Conservation (phyloP, 805 yeast genomes). For the Saccharomycopsis schoenii region DNA sequence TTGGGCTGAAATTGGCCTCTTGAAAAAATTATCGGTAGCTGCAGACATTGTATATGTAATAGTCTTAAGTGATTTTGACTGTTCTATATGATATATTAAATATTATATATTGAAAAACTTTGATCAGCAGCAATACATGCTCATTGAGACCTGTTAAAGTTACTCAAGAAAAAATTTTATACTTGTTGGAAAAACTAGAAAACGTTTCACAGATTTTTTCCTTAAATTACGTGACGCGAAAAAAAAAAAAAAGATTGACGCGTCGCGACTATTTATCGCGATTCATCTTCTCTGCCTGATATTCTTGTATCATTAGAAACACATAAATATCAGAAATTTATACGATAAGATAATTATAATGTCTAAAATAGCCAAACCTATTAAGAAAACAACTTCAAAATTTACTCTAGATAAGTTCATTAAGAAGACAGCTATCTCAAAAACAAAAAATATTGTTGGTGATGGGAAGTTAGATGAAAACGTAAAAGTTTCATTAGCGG, state of each 20-base stretch:
- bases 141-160: no score
- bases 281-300: no score
- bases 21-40: slow-evolving; percentile 2
- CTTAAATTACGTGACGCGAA: not conserved
- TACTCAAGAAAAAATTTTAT: not conserved
- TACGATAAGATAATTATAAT: not conserved
- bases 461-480: not conserved
- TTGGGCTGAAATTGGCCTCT: not conserved
- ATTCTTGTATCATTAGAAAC: no score
- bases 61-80: not conserved
- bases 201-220: not conserved
- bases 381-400: not conserved
- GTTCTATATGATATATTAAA: not conserved
- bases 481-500: not conserved
- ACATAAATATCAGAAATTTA: not conserved
- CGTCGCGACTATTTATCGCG: not conserved
- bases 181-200: not conserved
- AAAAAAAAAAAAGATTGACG: not conserved
- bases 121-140: no score
- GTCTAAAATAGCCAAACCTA: not conserved
- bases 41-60: not conserved
- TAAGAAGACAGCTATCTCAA: not conserved
- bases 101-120: not conserved
- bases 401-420: not conserved
- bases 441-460: not conserved